Conservation (phyloP, 306 rosid genomes). For the Fragaria vesca region DNA sequence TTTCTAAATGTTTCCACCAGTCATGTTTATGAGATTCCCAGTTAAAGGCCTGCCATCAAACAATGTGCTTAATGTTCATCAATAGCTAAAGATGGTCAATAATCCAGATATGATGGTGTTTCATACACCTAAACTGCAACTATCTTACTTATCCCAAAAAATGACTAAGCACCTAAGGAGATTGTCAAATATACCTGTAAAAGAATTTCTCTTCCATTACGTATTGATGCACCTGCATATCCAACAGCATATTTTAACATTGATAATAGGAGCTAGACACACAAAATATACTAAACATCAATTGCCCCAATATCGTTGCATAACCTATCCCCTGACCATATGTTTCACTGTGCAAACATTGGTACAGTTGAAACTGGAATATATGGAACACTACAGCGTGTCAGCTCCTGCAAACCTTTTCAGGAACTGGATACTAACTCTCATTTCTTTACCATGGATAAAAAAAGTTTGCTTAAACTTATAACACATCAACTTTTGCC, state of each 20-base stretch:
- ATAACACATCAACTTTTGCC: neutral
- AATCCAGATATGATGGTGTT: slow-evolving; percentile 10
- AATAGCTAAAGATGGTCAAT: neutral
- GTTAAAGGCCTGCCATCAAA: slow-evolving; percentile 67
- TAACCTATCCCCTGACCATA: neutral
- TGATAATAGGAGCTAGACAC: neutral
- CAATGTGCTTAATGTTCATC: slow-evolving; percentile 1
- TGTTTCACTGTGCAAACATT: neutral
- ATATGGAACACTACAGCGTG: neutral
- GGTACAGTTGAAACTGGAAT: neutral
- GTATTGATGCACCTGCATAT: slow-evolving; percentile 47
- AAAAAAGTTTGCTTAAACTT: neutral
- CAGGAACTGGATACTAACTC: neutral
- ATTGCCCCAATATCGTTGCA: neutral
- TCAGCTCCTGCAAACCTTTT: neutral
- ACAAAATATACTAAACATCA: slow-evolving; percentile 1
- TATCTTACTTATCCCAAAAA: neutral
- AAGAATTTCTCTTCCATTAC: slow-evolving; percentile 76
- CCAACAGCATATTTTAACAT: slow-evolving; percentile 17
- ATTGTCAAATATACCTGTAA: slow-evolving; percentile 59
- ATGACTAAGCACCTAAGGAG: neutral
- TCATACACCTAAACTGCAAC: neutral
- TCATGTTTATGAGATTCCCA: slow-evolving; percentile 86
- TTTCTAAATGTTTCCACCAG: slow-evolving; percentile 78
- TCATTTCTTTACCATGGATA: neutral